Evolutionary conservation across 257 asterid genomes (phyloP).

Genomic region (Petrea volubilis): DNA sequence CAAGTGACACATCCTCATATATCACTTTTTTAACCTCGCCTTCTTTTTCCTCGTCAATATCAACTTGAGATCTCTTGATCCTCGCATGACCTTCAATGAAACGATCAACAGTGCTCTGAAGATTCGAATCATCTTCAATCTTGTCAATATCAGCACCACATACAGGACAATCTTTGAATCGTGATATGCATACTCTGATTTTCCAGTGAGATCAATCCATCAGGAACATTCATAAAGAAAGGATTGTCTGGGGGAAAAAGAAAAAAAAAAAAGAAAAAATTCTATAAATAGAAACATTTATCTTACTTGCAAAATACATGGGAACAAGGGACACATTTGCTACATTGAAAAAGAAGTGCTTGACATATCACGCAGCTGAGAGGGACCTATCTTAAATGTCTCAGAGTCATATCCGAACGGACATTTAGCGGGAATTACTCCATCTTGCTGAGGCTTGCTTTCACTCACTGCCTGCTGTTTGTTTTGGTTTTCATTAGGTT

Average conservation of each 20-base stretch:
- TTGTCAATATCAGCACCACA: constrained; percentile 98
- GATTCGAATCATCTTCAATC: constrained; percentile 77
- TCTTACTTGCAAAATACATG: constrained; percentile 82
- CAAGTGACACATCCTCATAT: constrained; percentile 93
- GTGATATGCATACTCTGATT: constrained; percentile 77
- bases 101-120: constrained; percentile 86
- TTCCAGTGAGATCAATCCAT: constrained; percentile 26
- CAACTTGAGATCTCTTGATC: constrained; percentile 81
- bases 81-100: constrained; percentile 99
- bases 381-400: constrained; percentile 91
- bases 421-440: constrained; percentile 38
- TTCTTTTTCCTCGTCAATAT: constrained; percentile 53
- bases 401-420: constrained; percentile 63
- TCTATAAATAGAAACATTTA: not conserved
- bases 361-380: constrained; percentile 92
- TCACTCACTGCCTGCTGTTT: constrained; percentile 34
- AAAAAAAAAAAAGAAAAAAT: not conserved
- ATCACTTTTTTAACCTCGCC: constrained; percentile 63
- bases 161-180: constrained; percentile 88
- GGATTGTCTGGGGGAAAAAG: not conserved
- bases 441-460: constrained; percentile 32
- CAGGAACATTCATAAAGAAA: not conserved
- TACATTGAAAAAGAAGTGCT: constrained; percentile 87
- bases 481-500: constrained; percentile 57
- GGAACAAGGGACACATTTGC: constrained; percentile 91